Conservation (phyloP, 208 protist genomes). For the Phytomonas sp. region DNA sequence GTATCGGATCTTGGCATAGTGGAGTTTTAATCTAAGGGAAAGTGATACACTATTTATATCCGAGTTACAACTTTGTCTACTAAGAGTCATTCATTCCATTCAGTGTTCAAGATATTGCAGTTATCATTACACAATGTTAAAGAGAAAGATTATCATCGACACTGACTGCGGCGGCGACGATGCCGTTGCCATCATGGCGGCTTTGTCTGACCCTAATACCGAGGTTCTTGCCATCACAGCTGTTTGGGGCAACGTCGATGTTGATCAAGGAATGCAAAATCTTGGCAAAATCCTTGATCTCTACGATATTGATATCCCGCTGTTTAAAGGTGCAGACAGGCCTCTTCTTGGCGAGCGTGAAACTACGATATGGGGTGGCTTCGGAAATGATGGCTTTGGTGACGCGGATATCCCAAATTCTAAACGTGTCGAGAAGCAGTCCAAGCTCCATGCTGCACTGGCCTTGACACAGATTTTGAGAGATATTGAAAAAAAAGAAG, state of each 20-base stretch:
- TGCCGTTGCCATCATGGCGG: slow-evolving; percentile 76
- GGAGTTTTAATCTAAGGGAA: not conserved
- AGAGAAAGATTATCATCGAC: slow-evolving; percentile 79
- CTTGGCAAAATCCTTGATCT: slow-evolving; percentile 70
- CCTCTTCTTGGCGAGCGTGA: slow-evolving; percentile 59
- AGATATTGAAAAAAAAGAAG: slow-evolving; percentile 18
- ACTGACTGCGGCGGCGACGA: slow-evolving; percentile 81
- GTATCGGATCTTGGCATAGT: not conserved
- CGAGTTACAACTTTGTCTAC: not conserved
- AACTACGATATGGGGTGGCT: slow-evolving; percentile 71
- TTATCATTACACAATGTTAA: slow-evolving; percentile 23
- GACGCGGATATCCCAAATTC: slow-evolving; percentile 55
- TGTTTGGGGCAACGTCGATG: slow-evolving; percentile 79
- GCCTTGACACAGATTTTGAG: slow-evolving; percentile 57
- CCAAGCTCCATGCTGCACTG: slow-evolving; percentile 41
- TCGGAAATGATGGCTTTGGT: slow-evolving; percentile 72
- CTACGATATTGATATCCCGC: slow-evolving; percentile 61
- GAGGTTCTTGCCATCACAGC: slow-evolving; percentile 61
- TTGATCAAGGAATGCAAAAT: slow-evolving; percentile 72
- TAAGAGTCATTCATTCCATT: not conserved
- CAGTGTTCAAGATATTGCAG: not conserved
- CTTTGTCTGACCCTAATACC: slow-evolving; percentile 60
- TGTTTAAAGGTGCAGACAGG: slow-evolving; percentile 48
- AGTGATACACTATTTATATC: not conserved
- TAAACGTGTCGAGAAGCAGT: slow-evolving; percentile 21